These are phyloP conservation scores for Candida caryicola DNA, from an alignment of 805 yeast genomes.

Conservation along the genomic window DNA sequence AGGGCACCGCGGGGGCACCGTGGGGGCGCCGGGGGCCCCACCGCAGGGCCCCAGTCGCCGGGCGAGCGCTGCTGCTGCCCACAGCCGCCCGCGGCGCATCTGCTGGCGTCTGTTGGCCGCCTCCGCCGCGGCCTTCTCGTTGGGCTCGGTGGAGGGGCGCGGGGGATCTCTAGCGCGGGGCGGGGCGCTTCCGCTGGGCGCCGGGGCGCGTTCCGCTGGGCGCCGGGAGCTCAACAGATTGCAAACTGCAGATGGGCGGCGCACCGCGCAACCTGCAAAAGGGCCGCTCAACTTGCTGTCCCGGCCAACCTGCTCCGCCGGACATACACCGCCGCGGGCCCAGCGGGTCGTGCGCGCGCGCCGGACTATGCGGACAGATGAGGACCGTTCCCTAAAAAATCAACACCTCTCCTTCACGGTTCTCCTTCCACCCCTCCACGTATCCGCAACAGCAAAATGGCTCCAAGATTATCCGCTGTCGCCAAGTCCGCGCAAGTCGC, in stretches of 20 bases:
- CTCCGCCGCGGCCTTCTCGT: background rate
- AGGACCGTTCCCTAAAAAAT: slow-evolving; percentile 2
- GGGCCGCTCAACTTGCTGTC: too few relatives aligned
- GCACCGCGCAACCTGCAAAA: too few relatives aligned
- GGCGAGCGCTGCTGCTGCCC: too few relatives aligned
- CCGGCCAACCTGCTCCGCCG: slow-evolving; percentile 7
- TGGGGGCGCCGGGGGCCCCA: background rate
- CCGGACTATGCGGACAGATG: background rate
- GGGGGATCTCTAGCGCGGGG: too few relatives aligned
- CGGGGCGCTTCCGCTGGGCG: background rate
- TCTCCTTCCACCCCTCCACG: slow-evolving; percentile 1
- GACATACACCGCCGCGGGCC: slow-evolving; percentile 16
- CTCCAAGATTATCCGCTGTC: slow-evolving; percentile 31
- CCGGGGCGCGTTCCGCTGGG: too few relatives aligned
- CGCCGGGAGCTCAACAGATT: too few relatives aligned
- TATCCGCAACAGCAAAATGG: too few relatives aligned
- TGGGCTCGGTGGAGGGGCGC: background rate
- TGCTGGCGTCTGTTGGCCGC: background rate
- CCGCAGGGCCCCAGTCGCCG: too few relatives aligned
- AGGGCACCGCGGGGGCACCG: background rate
- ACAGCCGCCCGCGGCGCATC: background rate
- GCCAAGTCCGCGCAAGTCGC: slow-evolving; percentile 45
- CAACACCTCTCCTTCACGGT: slow-evolving; percentile 2
- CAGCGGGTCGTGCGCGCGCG: background rate
- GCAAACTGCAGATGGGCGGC: too few relatives aligned